phyloP scores from a whole-genome alignment of 441 rosid genomes.

The Brassica hybrid region DNA sequence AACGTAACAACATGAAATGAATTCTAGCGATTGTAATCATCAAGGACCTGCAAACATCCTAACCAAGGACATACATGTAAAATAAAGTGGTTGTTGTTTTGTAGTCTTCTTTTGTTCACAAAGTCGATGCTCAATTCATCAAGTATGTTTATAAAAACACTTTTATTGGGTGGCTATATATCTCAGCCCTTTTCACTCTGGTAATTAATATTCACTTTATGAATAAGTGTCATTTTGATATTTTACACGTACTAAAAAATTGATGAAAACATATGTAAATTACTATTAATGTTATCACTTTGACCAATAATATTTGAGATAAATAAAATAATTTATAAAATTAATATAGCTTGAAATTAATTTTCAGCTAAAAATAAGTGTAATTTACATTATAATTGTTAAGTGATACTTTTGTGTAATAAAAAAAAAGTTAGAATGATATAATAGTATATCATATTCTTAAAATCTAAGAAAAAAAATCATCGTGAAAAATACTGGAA shows the following conservation, averaged over 20 bases:
- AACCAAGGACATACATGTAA: background rate
- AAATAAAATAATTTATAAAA: too few species aligned
- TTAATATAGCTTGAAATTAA: too few species aligned
- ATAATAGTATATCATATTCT: background rate
- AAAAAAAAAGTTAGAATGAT: too few species aligned
- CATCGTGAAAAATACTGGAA: background rate
- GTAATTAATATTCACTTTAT: too few species aligned
- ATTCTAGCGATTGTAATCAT: background rate
- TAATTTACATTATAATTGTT: too few species aligned
- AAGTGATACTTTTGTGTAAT: too few species aligned
- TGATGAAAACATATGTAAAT: too few species aligned
- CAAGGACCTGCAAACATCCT: background rate
- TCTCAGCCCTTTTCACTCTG: background rate
- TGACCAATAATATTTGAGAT: too few species aligned
- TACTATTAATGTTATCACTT: too few species aligned
- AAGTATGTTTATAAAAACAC: background rate
- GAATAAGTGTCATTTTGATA: too few species aligned
- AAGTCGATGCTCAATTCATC: background rate
- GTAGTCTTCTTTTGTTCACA: background rate
- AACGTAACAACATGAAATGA: background rate
- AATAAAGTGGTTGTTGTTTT: background rate
- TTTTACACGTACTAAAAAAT: too few species aligned
- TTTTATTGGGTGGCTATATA: background rate
- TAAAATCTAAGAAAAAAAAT: background rate
- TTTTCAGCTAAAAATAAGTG: too few species aligned